phyloP scores from a whole-genome alignment of 2,329 filamentous ascomycete genomes.

The Aspergillus fischeri region DNA sequence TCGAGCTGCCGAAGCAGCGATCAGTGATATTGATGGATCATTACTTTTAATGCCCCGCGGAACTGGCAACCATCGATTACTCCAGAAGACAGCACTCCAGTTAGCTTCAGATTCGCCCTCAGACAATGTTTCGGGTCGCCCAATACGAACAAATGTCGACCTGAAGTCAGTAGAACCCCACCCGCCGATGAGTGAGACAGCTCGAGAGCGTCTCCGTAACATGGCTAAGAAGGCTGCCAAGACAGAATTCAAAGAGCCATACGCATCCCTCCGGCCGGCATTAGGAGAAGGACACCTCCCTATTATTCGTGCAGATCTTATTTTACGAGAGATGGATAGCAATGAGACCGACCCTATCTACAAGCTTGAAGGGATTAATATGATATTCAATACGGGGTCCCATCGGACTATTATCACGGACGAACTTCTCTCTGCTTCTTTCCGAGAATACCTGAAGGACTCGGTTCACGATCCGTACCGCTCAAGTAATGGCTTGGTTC shows the following conservation, averaged over 20 bases:
- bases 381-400: conserved; percentile 4
- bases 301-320: background rate
- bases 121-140: background rate
- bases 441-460: conserved; percentile 3
- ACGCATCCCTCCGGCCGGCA: background rate
- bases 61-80: conserved; percentile 3
- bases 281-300: background rate
- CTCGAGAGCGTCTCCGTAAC: background rate
- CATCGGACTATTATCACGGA: conserved; percentile 6
- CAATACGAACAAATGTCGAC: conserved; percentile 3
- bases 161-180: background rate
- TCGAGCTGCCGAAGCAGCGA: conserved; percentile 3
- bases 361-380: conserved; percentile 3
- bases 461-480: conserved; percentile 6
- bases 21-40: conserved; percentile 6
- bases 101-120: background rate
- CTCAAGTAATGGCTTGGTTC: conserved; percentile 1
- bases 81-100: conserved; percentile 6
- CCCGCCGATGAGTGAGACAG: background rate
- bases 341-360: conserved; percentile 2
- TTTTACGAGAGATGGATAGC: background rate
- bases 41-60: conserved; percentile 7
- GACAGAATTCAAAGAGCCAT: background rate
- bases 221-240: conserved; percentile 1
- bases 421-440: conserved; percentile 4